Evolutionary conservation across 1,284 basidiomycete species (phyloP), one percentile per base, ranked within the genome.

Genomic region (Cerrena zonata): DNA sequence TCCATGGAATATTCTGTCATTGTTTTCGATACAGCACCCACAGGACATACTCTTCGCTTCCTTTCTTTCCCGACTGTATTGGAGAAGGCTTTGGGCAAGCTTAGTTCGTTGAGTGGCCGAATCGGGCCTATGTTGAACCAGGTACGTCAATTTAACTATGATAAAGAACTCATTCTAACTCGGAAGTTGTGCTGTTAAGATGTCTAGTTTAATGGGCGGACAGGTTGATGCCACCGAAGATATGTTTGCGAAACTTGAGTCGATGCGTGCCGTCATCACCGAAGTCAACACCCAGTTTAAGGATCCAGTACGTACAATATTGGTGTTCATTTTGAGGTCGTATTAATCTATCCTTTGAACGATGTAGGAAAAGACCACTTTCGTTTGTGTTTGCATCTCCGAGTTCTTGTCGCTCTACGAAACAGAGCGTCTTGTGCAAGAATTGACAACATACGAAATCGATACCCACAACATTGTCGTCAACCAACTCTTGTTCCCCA

Each of bases 1-100:
- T 96, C 92, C n/a, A 98, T 99, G 95, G 86, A 98, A 71, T 99
- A 96, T 75, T 94, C 92, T 21, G 92, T 96, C 51, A 98, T 99
- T 64, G 94, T 99, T 24, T 99, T 99, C 64, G 95, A 99, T 68
- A 99, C 95, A 1, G 95, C 95, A 36, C 95, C 95, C 2, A 99
- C 95, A 5, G 96, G 95, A 2, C 95, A 99, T 71, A 99, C 95
- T 0, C 79, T 99, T 4, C 92, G 95, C 36, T 99, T 99, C 78
- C 77, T 99, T 41, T 96, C 93, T 13, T 99, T 99, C 82, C 95
- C 95, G 0, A 89, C 87, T 10, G 96, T 99, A 1, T 80, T 99
- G 5, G 95, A 98, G 71, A 99, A 99, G 71, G 95, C 95, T 0
- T 76, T 99, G 1, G 92, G 93, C 25, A 99, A 99, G 70, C 79